phyloP scores from a whole-genome alignment of 2,329 filamentous ascomycete species.

The Falciphora oryzae region DNA sequence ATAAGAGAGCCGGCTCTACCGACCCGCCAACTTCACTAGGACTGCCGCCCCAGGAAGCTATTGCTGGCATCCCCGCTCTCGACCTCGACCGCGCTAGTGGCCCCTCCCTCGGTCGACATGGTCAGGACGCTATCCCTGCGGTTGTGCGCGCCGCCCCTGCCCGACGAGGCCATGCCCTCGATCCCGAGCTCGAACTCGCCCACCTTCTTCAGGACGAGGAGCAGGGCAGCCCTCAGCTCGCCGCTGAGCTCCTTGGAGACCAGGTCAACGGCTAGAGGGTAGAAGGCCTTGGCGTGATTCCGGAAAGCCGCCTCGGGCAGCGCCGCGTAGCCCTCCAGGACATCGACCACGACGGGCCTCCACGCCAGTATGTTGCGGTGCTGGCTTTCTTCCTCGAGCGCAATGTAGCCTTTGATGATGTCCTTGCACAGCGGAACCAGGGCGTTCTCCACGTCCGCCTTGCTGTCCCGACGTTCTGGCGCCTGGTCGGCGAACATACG shows the following conservation, averaged over 20 bases:
- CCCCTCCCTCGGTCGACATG: slow-evolving; percentile 13
- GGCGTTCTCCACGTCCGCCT: slow-evolving; percentile 81
- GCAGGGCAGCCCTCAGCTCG: slow-evolving; percentile 73
- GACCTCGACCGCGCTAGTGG: slow-evolving; percentile 14
- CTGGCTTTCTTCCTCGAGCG: slow-evolving; percentile 90
- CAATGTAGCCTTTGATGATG: slow-evolving; percentile 79
- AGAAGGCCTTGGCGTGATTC: slow-evolving; percentile 75
- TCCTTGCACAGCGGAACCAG: slow-evolving; percentile 93
- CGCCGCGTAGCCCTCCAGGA: slow-evolving; percentile 83
- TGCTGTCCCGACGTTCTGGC: slow-evolving; percentile 72
- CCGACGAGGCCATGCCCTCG: slow-evolving; percentile 35
- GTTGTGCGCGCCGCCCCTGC: slow-evolving; percentile 1
- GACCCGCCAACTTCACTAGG: neutral
- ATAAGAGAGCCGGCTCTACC: neutral
- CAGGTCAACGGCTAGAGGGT: slow-evolving; percentile 77
- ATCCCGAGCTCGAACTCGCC: slow-evolving; percentile 69
- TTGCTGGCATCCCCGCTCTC: slow-evolving; percentile 21
- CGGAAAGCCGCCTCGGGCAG: slow-evolving; percentile 79
- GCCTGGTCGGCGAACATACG: slow-evolving; percentile 93
- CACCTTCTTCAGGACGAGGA: slow-evolving; percentile 71
- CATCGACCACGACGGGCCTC: slow-evolving; percentile 94
- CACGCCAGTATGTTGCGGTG: slow-evolving; percentile 96
- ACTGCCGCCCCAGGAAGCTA: slow-evolving; percentile 18
- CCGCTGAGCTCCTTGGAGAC: slow-evolving; percentile 73
- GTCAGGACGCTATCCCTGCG: slow-evolving; percentile 17